These are phyloP conservation scores for Mesostigma viride DNA, from an alignment of 139 green algal genomes.

Conservation along the genomic window DNA sequence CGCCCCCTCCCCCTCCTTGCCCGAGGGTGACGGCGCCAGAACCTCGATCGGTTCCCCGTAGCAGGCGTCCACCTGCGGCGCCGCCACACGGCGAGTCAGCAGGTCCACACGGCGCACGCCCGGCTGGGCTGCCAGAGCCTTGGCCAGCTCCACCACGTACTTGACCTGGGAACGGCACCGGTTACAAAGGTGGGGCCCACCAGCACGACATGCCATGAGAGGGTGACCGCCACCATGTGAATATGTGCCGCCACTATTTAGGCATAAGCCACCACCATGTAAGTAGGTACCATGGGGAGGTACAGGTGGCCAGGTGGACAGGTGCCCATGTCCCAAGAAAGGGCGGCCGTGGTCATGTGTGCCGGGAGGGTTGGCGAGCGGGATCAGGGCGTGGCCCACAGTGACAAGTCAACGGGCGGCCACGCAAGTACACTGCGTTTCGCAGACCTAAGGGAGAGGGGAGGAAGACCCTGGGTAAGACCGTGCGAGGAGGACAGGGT, in stretches of 20 bases:
- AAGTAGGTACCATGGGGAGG: neutral
- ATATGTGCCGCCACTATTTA: neutral
- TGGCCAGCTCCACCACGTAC: conserved; percentile 91
- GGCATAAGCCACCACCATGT: neutral
- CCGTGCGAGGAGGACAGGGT: too few species aligned
- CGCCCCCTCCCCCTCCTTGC: conserved; percentile 51
- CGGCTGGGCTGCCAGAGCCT: conserved; percentile 68
- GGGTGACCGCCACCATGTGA: too few species aligned
- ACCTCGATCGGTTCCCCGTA: conserved; percentile 68
- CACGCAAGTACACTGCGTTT: too few species aligned
- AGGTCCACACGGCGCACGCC: conserved; percentile 85
- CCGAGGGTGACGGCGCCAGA: conserved; percentile 36
- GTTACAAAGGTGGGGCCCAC: too few species aligned
- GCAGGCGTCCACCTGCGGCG: conserved; percentile 47
- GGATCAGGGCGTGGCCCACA: too few species aligned
- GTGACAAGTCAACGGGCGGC: too few species aligned
- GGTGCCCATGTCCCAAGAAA: too few species aligned
- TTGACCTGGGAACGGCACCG: conserved; percentile 63
- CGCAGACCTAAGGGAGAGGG: too few species aligned
- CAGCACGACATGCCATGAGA: neutral
- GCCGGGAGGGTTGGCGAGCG: too few species aligned
- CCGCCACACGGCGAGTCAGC: conserved; percentile 69
- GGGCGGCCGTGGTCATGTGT: too few species aligned
- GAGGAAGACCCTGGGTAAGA: too few species aligned
- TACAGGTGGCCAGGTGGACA: neutral